phyloP scores from a whole-genome alignment of 73 alveolate genomes.

The Urostyla sp. region DNA sequence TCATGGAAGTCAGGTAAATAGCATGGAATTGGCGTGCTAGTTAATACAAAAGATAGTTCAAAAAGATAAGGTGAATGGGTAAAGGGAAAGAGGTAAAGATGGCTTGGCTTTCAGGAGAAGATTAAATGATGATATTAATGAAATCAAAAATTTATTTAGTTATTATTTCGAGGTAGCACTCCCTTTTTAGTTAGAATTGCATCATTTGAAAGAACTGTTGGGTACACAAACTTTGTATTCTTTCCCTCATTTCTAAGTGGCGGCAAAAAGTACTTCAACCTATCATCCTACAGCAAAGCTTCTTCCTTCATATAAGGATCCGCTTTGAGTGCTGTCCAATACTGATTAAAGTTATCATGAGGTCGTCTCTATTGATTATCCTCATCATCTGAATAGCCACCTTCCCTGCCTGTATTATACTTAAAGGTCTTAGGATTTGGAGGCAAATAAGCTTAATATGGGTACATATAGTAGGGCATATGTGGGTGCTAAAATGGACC shows the following conservation, averaged over 20 bases:
- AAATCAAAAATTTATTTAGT: no score
- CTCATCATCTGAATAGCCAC: not conserved
- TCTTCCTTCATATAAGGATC: conserved; percentile 1
- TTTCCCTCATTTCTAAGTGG: conserved; percentile 58
- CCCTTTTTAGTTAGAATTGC: conserved; percentile 54
- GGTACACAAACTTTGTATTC: conserved; percentile 46
- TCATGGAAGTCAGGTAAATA: conserved; percentile 45
- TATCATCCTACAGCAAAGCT: conserved; percentile 26
- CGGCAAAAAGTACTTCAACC: conserved; percentile 58
- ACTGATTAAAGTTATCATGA: not conserved
- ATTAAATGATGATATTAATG: no score
- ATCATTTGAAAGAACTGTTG: conserved; percentile 58
- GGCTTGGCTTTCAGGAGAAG: no score
- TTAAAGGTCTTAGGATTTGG: no score
- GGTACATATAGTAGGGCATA: no score
- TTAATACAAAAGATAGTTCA: not conserved
- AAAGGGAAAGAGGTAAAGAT: conserved; percentile 19
- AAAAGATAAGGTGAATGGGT: conserved; percentile 34
- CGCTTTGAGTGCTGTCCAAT: conserved; percentile 30
- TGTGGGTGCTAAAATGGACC: no score
- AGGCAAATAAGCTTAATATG: no score
- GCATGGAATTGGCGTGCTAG: conserved; percentile 54
- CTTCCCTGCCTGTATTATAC: no score
- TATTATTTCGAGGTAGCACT: conserved; percentile 43
- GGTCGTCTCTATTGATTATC: conserved; percentile 12